phyloP scores from a whole-genome alignment of 768 basidiomycete genomes.

The Auricularia cornea region DNA sequence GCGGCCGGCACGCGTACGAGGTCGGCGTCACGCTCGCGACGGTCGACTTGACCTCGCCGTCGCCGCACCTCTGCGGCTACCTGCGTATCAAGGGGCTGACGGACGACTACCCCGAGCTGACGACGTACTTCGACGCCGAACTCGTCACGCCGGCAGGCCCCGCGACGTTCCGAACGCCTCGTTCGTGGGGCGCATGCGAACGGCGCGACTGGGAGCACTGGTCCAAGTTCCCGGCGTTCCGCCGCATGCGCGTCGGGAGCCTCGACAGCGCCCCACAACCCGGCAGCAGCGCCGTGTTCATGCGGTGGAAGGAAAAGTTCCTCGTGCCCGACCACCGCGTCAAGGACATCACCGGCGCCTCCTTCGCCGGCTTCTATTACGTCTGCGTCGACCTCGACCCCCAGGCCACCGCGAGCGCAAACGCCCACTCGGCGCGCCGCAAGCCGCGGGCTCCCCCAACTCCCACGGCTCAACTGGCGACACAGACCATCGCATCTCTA shows the following conservation, averaged over 20 bases:
- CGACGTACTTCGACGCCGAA: slow-evolving; percentile 95
- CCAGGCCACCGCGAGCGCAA: too few relatives aligned
- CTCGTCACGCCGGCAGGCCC: slow-evolving; percentile 44
- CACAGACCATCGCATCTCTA: slow-evolving; percentile 26
- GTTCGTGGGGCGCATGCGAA: slow-evolving; percentile 85
- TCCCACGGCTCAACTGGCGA: slow-evolving; percentile 25
- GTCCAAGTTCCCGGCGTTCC: slow-evolving; percentile 87
- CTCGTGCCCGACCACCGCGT: slow-evolving; percentile 92
- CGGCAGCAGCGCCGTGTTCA: slow-evolving; percentile 50
- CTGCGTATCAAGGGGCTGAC: slow-evolving; percentile 89
- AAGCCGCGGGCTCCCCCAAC: slow-evolving; percentile 51
- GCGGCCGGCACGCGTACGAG: slow-evolving; percentile 88
- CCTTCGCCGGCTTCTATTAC: slow-evolving; percentile 94
- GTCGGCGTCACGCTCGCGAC: slow-evolving; percentile 80
- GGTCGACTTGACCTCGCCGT: neutral
- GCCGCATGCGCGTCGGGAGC: slow-evolving; percentile 42
- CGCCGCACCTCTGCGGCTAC: slow-evolving; percentile 83
- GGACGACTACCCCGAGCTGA: slow-evolving; percentile 90
- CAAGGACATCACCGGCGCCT: slow-evolving; percentile 89
- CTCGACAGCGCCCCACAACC: neutral
- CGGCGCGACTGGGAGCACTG: slow-evolving; percentile 91
- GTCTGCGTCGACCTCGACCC: slow-evolving; percentile 64
- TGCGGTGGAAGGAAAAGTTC: slow-evolving; percentile 96
- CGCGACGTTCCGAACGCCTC: slow-evolving; percentile 72
- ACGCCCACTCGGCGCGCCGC: too few relatives aligned